These are phyloP conservation scores for Boletus barrowsii DNA, from an alignment of 768 basidiomycete genomes.

Conservation along the genomic window DNA sequence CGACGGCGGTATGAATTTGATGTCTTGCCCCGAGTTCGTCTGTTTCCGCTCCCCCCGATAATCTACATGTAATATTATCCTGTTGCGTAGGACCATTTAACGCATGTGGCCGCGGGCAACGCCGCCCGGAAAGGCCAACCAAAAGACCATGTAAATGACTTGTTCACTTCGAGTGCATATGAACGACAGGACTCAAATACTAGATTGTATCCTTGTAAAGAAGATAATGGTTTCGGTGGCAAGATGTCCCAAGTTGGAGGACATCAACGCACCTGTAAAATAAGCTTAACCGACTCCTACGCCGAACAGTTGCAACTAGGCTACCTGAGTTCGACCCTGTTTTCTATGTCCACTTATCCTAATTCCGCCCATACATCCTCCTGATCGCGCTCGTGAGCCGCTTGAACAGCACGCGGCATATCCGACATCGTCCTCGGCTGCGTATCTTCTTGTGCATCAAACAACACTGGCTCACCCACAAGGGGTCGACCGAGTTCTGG, in stretches of 20 bases:
- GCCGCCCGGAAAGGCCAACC: too few relatives aligned
- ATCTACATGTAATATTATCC: constrained; percentile 27
- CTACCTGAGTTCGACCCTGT: not conserved
- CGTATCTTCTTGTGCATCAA: constrained; percentile 50
- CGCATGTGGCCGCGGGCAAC: too few relatives aligned
- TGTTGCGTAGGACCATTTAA: not conserved
- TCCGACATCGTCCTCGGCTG: constrained; percentile 37
- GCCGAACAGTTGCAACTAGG: not conserved
- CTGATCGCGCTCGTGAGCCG: constrained; percentile 52
- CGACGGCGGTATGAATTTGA: not conserved
- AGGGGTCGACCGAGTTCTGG: constrained; percentile 54
- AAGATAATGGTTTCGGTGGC: too few relatives aligned
- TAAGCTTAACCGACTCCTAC: not conserved
- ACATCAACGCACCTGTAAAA: not conserved
- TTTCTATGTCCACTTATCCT: constrained; percentile 34
- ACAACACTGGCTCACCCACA: constrained; percentile 58
- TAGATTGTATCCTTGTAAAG: too few relatives aligned
- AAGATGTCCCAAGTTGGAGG: not conserved
- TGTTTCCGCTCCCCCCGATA: constrained; percentile 15
- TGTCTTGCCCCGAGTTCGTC: not conserved
- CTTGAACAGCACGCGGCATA: constrained; percentile 61
- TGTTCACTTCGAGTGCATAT: not conserved
- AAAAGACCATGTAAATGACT: not conserved
- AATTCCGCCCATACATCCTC: constrained; percentile 74
- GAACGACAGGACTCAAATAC: too few relatives aligned